Evolutionary conservation across 1,139 yeast genomes (phyloP), one percentile per base, ranked within the genome.

Genomic region (Meyerozyma smithsonii): DNA sequence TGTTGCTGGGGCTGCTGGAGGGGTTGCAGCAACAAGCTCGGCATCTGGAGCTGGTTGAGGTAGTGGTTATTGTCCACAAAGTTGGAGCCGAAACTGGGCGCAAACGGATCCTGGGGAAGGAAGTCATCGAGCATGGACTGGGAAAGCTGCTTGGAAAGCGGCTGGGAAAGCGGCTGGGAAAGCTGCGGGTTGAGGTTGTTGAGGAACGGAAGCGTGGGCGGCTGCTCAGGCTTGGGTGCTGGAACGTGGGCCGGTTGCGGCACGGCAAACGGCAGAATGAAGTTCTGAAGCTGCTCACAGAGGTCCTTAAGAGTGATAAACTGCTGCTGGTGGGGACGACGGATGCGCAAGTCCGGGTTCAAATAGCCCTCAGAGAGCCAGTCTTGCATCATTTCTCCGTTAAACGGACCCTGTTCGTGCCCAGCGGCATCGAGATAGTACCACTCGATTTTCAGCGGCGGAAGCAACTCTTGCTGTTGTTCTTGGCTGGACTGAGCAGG

Each of bases 361-460:
- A 87, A 69, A 61, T 84, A 85, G 2, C 82, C 81, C 24, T 74
- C 77, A 5, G 72, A 57, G 45, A 74, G 76, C 96, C 96, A 87
- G 39, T 70, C 79, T 48, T 86, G 94, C 96, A 87, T 87, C 65
- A 75, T 62, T 20, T 66, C 62, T 1, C 94, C 89, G 39, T 71
- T 70, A 56, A 86, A 87, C 2, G 96, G 95, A 18, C 96, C 96
- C 54, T 85, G 95, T 46, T 79, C 82, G 40, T 64, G 72, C 2
- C 86, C 87, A 36, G 73, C 61, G 0, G 87, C 81, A 55, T 87
- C 96, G 42, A 81, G 64, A 54, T 87, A 87, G 44, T 62, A 67
- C 96, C 96, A 87, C 42, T 72, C 66, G 49, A 81, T 70, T 39
- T 68, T 61, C 17, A 65, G 74, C 1, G 77, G 71, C 14, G 60